Evolutionary conservation across 78 protist genomes (phyloP).

Genomic region (Dictyostelium intermedium): DNA sequence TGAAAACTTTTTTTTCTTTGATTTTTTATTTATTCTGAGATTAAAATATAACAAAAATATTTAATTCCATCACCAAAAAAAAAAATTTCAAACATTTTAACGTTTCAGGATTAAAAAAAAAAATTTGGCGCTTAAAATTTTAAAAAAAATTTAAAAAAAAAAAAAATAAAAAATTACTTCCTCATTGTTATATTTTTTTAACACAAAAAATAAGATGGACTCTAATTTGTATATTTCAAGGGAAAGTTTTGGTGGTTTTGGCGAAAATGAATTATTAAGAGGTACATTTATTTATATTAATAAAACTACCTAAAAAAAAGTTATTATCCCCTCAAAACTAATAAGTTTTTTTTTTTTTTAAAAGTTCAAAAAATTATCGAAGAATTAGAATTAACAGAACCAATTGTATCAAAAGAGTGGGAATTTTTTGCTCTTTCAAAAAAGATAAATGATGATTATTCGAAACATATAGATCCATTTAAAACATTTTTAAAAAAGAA

Average conservation of each 20-base stretch:
- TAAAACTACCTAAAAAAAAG: too few species aligned
- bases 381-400: constrained; percentile 1
- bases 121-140: too few species aligned
- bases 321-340: background rate
- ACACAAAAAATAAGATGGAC: background rate
- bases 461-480: background rate
- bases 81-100: too few species aligned
- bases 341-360: background rate
- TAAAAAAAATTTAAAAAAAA: too few species aligned
- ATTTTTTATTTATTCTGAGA: too few species aligned
- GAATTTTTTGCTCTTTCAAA: background rate
- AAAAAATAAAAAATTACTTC: too few species aligned
- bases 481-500: constrained; percentile 1
- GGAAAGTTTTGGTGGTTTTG: background rate
- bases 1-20: too few species aligned
- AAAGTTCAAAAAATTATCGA: constrained; percentile 4
- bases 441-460: background rate
- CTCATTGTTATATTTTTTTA: background rate
- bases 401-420: constrained; percentile 3
- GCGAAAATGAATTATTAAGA: background rate
- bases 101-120: too few species aligned
- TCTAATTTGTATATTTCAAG: background rate
- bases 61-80: too few species aligned
- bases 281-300: background rate
- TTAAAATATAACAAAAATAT: too few species aligned